A percentile compares a stretch with the other conserved stretches of the same genome.
Conservation (phyloP, 1,139 yeast species). For the Trichomonascaceae sp. region DNA sequence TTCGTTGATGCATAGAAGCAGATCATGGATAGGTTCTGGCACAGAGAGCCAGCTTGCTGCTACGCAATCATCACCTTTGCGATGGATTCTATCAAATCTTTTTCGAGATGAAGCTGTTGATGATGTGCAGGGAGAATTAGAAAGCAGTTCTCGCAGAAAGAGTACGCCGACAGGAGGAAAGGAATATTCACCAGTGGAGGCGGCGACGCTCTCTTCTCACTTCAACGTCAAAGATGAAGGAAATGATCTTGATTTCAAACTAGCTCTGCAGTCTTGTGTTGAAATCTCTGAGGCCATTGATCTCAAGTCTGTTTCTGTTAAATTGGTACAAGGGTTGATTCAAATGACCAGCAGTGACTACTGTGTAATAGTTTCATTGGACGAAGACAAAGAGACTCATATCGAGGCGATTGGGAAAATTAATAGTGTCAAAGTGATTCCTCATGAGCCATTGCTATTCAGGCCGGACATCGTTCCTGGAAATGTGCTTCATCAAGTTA, state of each 20-base stretch:
- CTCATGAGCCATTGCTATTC: constrained; percentile 40
- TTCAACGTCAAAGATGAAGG: neutral
- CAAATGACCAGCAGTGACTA: constrained; percentile 41
- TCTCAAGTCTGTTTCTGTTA: constrained; percentile 37
- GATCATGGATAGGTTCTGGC: constrained; percentile 2
- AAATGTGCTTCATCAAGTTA: constrained; percentile 38
- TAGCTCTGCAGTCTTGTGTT: constrained; percentile 40
- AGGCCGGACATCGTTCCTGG: constrained; percentile 45
- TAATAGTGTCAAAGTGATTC: constrained; percentile 34
- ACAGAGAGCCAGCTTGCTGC: neutral
- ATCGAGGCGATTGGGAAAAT: constrained; percentile 40
- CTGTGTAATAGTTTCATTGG: constrained; percentile 41
- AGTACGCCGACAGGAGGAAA: neutral
- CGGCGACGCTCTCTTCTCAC: neutral
- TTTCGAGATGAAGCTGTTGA: constrained; percentile 21
- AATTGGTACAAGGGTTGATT: constrained; percentile 40
- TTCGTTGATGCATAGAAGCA: constrained; percentile 2
- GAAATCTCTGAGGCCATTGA: constrained; percentile 46
- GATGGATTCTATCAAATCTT: constrained; percentile 28
- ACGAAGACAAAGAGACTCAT: constrained; percentile 33
- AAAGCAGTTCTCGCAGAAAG: neutral
- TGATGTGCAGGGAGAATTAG: constrained; percentile 6
- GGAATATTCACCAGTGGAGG: constrained; percentile 9
- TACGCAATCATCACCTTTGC: constrained; percentile 24
- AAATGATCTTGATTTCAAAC: constrained; percentile 21